phyloP scores from a whole-genome alignment of 768 basidiomycete genomes.

The Mycena chlorophos region DNA sequence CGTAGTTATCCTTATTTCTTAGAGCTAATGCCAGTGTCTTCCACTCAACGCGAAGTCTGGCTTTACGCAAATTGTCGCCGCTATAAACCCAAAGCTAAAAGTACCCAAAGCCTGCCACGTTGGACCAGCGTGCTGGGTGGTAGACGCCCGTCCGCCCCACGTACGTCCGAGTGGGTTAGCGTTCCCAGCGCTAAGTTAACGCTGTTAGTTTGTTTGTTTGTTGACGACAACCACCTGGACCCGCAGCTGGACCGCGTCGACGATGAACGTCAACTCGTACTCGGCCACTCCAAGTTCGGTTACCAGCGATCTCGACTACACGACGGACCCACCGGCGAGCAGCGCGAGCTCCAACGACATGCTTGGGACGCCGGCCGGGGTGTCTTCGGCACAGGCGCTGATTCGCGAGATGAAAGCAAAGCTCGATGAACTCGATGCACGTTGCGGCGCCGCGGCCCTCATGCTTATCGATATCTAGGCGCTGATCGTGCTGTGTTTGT shows the following conservation, averaged over 20 bases:
- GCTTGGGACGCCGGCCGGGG: constrained; percentile 21
- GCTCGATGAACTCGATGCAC: constrained; percentile 34
- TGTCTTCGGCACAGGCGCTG: constrained; percentile 13
- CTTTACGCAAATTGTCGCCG: no score
- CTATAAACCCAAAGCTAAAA: no score
- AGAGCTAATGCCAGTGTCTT: constrained; percentile 7
- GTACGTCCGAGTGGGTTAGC: neutral
- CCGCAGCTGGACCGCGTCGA: no score
- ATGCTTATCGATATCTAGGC: neutral
- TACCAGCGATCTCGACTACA: constrained; percentile 13
- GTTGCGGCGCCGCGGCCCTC: neutral
- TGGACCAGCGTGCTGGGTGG: constrained; percentile 16
- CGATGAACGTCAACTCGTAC: constrained; percentile 5
- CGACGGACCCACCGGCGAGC: constrained; percentile 5
- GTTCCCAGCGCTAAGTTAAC: neutral
- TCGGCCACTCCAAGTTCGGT: constrained; percentile 5
- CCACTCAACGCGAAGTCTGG: neutral
- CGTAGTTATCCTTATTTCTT: constrained; percentile 16
- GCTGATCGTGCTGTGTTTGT: neutral
- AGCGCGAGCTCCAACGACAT: constrained; percentile 18
- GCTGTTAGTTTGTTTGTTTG: neutral
- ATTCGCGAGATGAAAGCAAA: constrained; percentile 31
- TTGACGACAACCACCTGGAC: neutral
- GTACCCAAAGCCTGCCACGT: constrained; percentile 17
- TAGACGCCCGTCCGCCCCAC: neutral